Conservation (phyloP, 202 grass and related monocot species). For the Miscanthus sacchariflorus region DNA sequence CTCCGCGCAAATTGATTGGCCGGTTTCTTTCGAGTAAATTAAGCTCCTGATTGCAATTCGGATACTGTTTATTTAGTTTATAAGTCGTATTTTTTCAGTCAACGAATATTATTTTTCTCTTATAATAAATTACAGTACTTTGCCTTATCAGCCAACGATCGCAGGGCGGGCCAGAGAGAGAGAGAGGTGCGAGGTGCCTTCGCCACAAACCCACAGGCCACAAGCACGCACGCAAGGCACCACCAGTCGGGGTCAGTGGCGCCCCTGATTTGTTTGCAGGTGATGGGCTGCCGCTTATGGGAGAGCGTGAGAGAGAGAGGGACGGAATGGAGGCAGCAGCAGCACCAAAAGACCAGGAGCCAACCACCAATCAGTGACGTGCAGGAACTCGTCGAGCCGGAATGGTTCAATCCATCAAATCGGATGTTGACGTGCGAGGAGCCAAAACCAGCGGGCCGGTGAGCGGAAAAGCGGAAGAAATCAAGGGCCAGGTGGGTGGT, state of each 20-base stretch:
- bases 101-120: no score
- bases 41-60: neutral
- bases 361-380: slow-evolving; percentile 23
- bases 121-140: no score
- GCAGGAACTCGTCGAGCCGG: neutral
- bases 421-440: slow-evolving; percentile 26
- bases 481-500: slow-evolving; percentile 10
- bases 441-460: neutral
- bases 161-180: neutral
- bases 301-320: neutral
- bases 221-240: neutral
- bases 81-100: no score
- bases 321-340: neutral
- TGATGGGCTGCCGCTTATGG: neutral
- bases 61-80: no score
- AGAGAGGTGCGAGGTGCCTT: no score
- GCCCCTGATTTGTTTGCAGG: neutral
- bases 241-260: neutral
- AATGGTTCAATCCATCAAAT: slow-evolving; percentile 12
- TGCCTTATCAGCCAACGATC: no score
- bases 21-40: slow-evolving; percentile 27
- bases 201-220: neutral
- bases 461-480: neutral
- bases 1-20: neutral
- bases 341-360: slow-evolving; percentile 26